These are phyloP conservation scores for Cyclospora cayetanensis DNA, from an alignment of 169 alveolate species.

Conservation along the genomic window DNA sequence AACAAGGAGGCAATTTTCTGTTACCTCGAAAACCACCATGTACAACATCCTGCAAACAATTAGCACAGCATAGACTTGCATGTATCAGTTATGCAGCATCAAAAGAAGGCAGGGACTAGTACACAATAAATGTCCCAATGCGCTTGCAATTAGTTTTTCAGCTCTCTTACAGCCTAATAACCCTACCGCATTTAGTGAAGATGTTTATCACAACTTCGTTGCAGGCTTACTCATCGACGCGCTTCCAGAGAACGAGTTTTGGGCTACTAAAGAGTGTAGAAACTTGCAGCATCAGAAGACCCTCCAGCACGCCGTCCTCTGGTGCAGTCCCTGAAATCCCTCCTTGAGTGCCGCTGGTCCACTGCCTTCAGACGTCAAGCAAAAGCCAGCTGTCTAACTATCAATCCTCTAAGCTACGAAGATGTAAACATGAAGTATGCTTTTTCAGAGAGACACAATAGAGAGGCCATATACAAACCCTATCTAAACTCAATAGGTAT, in stretches of 20 bases:
- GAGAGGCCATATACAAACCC: too few relatives aligned
- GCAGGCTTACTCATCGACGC: neutral
- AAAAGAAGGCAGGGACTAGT: too few relatives aligned
- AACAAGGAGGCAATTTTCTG: neutral
- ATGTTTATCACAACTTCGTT: neutral
- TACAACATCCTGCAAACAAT: neutral
- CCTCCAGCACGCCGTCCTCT: neutral
- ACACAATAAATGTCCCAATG: too few relatives aligned
- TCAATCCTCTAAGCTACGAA: too few relatives aligned
- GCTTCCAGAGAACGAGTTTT: conserved; percentile 17
- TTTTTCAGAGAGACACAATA: too few relatives aligned
- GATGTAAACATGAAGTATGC: too few relatives aligned
- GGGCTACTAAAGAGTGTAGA: neutral
- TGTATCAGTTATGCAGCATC: too few relatives aligned
- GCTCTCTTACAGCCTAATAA: neutral
- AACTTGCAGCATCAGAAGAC: neutral
- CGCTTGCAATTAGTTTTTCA: too few relatives aligned
- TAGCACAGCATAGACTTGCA: neutral
- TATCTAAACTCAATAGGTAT: too few relatives aligned
- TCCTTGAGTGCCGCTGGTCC: neutral
- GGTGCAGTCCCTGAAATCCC: neutral
- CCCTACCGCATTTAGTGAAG: neutral
- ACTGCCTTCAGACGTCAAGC: neutral
- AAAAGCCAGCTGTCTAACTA: too few relatives aligned
- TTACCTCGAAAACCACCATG: neutral